These are phyloP conservation scores for Grammothele lineata DNA, from an alignment of 768 basidiomycete genomes.

Conservation along the genomic window DNA sequence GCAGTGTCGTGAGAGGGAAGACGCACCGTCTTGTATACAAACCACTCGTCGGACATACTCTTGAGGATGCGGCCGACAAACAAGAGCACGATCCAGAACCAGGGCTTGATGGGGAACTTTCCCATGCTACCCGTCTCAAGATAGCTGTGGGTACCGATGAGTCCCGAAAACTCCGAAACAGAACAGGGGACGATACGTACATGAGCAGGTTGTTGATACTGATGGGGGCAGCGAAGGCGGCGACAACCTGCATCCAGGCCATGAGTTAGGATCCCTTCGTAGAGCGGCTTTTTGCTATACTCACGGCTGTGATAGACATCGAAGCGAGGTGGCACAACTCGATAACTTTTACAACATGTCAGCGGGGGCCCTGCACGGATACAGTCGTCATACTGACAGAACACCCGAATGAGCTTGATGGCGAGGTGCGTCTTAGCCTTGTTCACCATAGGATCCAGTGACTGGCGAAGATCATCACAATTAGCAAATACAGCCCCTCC, in stretches of 20 bases:
- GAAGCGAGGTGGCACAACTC: conserved; percentile 16
- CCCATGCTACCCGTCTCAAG: conserved; percentile 31
- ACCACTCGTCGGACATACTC: conserved; percentile 36
- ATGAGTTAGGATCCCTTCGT: too few relatives aligned
- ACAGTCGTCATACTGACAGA: conserved; percentile 14
- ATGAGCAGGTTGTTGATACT: conserved; percentile 36
- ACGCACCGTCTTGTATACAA: conserved; percentile 32
- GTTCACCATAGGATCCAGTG: conserved; percentile 34
- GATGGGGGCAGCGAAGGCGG: conserved; percentile 20
- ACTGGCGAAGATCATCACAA: conserved; percentile 9
- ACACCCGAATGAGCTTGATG: conserved; percentile 28
- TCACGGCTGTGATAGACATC: conserved; percentile 17
- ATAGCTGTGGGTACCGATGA: conserved; percentile 19
- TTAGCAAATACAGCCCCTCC: not conserved
- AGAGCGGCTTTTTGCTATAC: too few relatives aligned
- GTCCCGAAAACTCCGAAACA: not conserved
- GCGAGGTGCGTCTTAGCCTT: conserved; percentile 31
- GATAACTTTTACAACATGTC: conserved; percentile 5
- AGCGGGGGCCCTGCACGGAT: too few relatives aligned
- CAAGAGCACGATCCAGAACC: conserved; percentile 41
- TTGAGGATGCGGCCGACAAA: conserved; percentile 32
- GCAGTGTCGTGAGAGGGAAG: not conserved
- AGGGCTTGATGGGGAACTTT: conserved; percentile 38
- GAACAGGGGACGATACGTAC: conserved; percentile 19
- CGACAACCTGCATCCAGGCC: conserved; percentile 14